A percentile compares a stretch with the other conserved stretches of the same genome.
Conservation (phyloP, 176 grass and related monocot genomes). For the Hyparrhenia diplandra region DNA sequence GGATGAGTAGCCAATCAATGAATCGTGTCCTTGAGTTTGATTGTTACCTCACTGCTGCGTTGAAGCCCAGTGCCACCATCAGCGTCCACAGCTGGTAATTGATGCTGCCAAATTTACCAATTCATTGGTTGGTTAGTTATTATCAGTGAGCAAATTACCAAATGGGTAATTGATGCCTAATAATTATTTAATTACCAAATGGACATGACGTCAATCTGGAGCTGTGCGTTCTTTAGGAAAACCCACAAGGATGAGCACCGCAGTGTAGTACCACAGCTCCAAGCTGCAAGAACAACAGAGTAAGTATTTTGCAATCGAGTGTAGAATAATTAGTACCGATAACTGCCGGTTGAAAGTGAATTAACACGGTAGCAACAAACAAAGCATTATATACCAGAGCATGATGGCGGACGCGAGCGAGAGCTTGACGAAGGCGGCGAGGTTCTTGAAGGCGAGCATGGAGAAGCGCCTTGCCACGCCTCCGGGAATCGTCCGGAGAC, state of each 20-base stretch:
- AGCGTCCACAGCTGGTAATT: slow-evolving; percentile 89
- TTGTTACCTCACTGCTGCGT: slow-evolving; percentile 73
- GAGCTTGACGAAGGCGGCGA: slow-evolving; percentile 51
- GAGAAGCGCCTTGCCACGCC: slow-evolving; percentile 53
- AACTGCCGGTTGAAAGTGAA: neutral
- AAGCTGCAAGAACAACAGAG: slow-evolving; percentile 33
- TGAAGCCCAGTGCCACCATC: slow-evolving; percentile 88
- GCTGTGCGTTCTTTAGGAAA: slow-evolving; percentile 56
- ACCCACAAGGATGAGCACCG: slow-evolving; percentile 76
- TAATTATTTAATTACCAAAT: slow-evolving; percentile 51
- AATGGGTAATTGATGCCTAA: neutral
- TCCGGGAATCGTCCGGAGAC: slow-evolving; percentile 47
- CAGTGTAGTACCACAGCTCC: slow-evolving; percentile 92
- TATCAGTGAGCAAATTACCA: neutral
- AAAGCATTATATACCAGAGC: too few relatives aligned
- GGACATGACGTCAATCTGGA: slow-evolving; percentile 79
- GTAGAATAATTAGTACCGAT: neutral
- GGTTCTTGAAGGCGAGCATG: slow-evolving; percentile 32
- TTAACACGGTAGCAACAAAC: too few relatives aligned
- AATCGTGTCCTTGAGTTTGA: neutral
- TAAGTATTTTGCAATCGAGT: too few relatives aligned
- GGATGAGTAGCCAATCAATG: too few relatives aligned
- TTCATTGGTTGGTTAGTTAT: neutral
- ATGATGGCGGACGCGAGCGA: slow-evolving; percentile 68
- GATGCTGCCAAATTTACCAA: slow-evolving; percentile 48